A percentile compares a stretch with the other conserved stretches of the same genome.
These are phyloP conservation scores for Spathaspora gorwiae DNA, from an alignment of 805 yeast species.

Conservation along the genomic window DNA sequence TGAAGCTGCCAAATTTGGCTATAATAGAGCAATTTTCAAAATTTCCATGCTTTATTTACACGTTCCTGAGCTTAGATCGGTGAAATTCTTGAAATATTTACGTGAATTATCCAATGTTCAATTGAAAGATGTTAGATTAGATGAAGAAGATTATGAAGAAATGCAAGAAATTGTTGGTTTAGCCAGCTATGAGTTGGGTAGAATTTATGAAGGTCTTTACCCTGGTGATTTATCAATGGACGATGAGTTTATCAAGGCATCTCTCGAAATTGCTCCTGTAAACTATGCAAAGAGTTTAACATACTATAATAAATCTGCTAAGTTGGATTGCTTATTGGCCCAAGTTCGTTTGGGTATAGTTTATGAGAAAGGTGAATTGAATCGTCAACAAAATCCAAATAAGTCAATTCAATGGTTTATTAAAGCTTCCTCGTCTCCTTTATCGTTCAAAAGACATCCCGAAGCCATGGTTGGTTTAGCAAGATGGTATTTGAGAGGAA, in stretches of 20 bases:
- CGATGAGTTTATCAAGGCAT: constrained; percentile 30
- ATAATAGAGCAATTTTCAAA: constrained; percentile 40
- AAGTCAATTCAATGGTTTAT: constrained; percentile 44
- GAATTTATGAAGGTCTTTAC: constrained; percentile 41
- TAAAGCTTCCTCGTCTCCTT: constrained; percentile 37
- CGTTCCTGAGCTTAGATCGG: constrained; percentile 30
- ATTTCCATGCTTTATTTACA: constrained; percentile 34
- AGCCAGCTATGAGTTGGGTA: constrained; percentile 39
- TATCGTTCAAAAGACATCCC: constrained; percentile 36
- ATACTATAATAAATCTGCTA: constrained; percentile 40
- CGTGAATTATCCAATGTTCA: constrained; percentile 35
- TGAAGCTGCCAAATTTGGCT: constrained; percentile 38
- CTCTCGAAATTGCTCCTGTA: constrained; percentile 37
- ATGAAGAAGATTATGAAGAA: constrained; percentile 36
- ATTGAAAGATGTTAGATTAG: constrained; percentile 26
- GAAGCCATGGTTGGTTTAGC: constrained; percentile 44
- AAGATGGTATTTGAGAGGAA: constrained; percentile 37
- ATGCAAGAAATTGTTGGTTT: constrained; percentile 37
- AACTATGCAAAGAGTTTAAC: constrained; percentile 38
- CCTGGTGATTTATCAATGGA: constrained; percentile 38
- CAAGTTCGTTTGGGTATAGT: constrained; percentile 40
- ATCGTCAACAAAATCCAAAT: constrained; percentile 33
- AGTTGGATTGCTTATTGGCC: constrained; percentile 34
- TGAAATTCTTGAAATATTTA: constrained; percentile 31
- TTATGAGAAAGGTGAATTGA: constrained; percentile 40